Percentiles rank a stretch among this genome's conserved stretches.
phyloP scores from a whole-genome alignment of 139 green algal genomes.

The Chara braunii region DNA sequence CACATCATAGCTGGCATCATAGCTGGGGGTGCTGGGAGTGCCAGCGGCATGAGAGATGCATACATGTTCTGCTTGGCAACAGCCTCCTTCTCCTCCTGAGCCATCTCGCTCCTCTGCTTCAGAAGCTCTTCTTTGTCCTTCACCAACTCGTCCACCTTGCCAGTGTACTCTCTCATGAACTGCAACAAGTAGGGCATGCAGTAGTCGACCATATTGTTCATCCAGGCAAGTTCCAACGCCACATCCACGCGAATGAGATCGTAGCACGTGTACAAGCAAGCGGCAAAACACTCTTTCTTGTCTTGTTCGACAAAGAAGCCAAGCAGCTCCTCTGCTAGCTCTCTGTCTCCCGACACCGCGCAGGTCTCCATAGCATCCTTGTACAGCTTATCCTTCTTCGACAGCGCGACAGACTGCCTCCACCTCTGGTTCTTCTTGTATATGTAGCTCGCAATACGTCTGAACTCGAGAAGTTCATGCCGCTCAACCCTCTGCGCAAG shows the following conservation, averaged over 20 bases:
- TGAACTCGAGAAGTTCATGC: slow-evolving; percentile 95
- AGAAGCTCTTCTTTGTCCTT: slow-evolving; percentile 53
- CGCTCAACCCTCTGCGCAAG: slow-evolving; percentile 61
- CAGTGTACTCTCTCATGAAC: slow-evolving; percentile 75
- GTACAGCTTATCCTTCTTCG: slow-evolving; percentile 50
- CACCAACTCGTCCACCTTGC: slow-evolving; percentile 66
- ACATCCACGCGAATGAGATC: slow-evolving; percentile 90
- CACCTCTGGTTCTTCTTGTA: slow-evolving; percentile 78
- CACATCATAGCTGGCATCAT: background rate
- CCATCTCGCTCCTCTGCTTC: slow-evolving; percentile 51
- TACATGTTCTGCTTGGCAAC: slow-evolving; percentile 62
- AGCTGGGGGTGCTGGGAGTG: slow-evolving; percentile 57
- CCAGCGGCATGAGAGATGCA: slow-evolving; percentile 64
- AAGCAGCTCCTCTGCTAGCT: slow-evolving; percentile 87
- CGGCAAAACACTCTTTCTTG: slow-evolving; percentile 92
- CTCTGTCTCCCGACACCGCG: slow-evolving; percentile 48
- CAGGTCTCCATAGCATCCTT: slow-evolving; percentile 95
- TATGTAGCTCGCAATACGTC: slow-evolving; percentile 76
- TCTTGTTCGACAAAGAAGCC: slow-evolving; percentile 63
- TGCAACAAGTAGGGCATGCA: slow-evolving; percentile 93
- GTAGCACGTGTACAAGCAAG: slow-evolving; percentile 94
- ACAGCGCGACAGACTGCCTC: slow-evolving; percentile 44
- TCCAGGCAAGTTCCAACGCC: slow-evolving; percentile 92
- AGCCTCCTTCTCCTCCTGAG: slow-evolving; percentile 47
- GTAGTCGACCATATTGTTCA: slow-evolving; percentile 81